phyloP scores from a whole-genome alignment of 2,329 filamentous ascomycete genomes.

The Microcyclosporella mali region DNA sequence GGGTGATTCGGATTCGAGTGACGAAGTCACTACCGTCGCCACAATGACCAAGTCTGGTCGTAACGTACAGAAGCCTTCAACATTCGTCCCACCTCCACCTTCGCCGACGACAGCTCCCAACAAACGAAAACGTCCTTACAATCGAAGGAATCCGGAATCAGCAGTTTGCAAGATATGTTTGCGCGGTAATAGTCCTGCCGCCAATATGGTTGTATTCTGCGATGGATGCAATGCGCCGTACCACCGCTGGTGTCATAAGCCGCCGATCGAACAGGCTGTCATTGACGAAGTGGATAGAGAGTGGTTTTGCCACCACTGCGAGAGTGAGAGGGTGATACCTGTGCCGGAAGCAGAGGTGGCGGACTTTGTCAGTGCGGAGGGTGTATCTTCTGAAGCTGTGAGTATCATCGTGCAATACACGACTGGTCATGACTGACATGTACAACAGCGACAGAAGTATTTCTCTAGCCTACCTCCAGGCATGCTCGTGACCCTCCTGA shows the following conservation, averaged over 20 bases:
- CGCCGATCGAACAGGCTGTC: constrained; percentile 63
- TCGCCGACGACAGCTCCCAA: constrained; percentile 38
- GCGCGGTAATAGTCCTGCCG: constrained; percentile 63
- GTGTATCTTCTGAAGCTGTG: constrained; percentile 40
- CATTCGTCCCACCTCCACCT: constrained; percentile 53
- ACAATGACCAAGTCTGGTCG: constrained; percentile 72
- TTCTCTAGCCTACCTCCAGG: constrained; percentile 55
- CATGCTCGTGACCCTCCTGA: constrained; percentile 58
- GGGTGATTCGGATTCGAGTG: constrained; percentile 26
- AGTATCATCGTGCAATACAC: constrained; percentile 5
- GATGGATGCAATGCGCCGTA: constrained; percentile 73
- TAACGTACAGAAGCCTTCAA: constrained; percentile 60
- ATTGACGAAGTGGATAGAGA: constrained; percentile 60
- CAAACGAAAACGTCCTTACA: constrained; percentile 55
- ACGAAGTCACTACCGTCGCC: constrained; percentile 49
- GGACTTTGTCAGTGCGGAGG: constrained; percentile 35
- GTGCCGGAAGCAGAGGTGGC: constrained; percentile 37
- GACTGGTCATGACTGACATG: constrained; percentile 2
- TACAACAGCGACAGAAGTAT: constrained; percentile 40
- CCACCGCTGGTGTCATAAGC: constrained; percentile 77
- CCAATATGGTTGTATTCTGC: constrained; percentile 79
- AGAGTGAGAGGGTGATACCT: constrained; percentile 41
- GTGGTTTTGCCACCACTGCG: constrained; percentile 66
- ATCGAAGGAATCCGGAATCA: constrained; percentile 48
- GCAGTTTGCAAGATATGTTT: constrained; percentile 66